These are phyloP conservation scores for Aureoboletus auriporus DNA, from an alignment of 768 basidiomycete genomes.

Conservation along the genomic window DNA sequence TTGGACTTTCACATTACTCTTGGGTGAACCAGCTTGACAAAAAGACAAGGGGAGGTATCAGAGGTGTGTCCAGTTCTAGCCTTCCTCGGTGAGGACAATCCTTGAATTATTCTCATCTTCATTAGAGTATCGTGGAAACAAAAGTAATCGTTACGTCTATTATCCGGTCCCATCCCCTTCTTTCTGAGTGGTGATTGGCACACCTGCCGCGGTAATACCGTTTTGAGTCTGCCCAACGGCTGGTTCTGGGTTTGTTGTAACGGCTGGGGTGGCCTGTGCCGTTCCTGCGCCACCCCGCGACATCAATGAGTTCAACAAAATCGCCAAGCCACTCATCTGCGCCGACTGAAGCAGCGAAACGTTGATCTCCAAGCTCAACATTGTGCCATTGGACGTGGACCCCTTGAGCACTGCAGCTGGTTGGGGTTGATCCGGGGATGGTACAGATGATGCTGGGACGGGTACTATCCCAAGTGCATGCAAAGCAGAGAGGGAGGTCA, in stretches of 20 bases:
- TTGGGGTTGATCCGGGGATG: slow-evolving; percentile 53
- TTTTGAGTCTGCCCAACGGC: slow-evolving; percentile 15
- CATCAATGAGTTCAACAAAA: slow-evolving; percentile 69
- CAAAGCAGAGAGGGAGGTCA: slow-evolving; percentile 51
- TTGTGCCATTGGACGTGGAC: slow-evolving; percentile 65
- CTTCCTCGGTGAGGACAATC: neutral
- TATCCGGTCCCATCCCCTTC: slow-evolving; percentile 19
- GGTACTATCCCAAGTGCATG: slow-evolving; percentile 73
- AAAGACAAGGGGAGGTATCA: too few relatives aligned
- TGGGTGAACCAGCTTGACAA: too few relatives aligned
- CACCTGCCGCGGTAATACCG: slow-evolving; percentile 1
- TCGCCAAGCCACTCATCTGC: slow-evolving; percentile 75
- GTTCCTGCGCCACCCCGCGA: slow-evolving; percentile 35
- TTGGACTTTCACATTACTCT: too few relatives aligned
- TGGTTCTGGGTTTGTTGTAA: slow-evolving; percentile 8
- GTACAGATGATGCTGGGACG: slow-evolving; percentile 52
- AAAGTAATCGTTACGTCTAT: slow-evolving; percentile 11
- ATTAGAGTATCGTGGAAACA: slow-evolving; percentile 10
- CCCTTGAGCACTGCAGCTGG: slow-evolving; percentile 76
- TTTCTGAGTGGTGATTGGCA: slow-evolving; percentile 13
- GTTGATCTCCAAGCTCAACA: slow-evolving; percentile 76
- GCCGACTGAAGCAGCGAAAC: slow-evolving; percentile 65
- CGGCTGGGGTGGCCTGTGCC: slow-evolving; percentile 15
- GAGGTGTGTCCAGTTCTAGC: neutral
- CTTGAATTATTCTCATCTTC: slow-evolving; percentile 5